Evolutionary conservation across 495 filamentous ascomycete species (phyloP).

Genomic region (Cryomyces minteri): DNA sequence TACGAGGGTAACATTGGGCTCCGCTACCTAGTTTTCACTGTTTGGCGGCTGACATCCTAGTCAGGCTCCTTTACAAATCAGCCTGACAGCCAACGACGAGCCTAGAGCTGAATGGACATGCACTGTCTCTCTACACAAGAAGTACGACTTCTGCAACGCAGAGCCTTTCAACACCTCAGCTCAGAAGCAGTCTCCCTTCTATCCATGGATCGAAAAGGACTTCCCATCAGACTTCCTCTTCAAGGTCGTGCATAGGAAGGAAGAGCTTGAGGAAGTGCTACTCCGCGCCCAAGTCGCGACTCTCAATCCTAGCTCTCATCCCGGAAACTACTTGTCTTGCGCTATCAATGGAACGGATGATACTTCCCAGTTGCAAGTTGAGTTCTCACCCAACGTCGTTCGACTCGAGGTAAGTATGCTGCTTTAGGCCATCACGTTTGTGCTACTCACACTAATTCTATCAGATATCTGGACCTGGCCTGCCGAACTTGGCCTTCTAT

Average conservation of each 20-base stretch:
- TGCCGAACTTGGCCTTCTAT: constrained; percentile 58
- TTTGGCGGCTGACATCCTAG: background rate
- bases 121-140: constrained; percentile 36
- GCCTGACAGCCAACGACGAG: constrained; percentile 33
- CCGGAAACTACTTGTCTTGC: constrained; percentile 30
- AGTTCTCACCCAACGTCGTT: constrained; percentile 66
- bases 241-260: constrained; percentile 19
- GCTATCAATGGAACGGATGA: constrained; percentile 16
- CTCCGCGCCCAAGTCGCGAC: constrained; percentile 55
- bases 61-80: constrained; percentile 55
- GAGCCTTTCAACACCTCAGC: constrained; percentile 9
- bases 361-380: constrained; percentile 23
- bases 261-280: constrained; percentile 38
- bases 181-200: constrained; percentile 17
- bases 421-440: background rate
- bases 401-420: constrained; percentile 28
- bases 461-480: constrained; percentile 40
- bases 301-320: constrained; percentile 34
- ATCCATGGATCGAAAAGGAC: constrained; percentile 25
- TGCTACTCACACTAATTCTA: background rate
- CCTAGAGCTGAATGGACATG: constrained; percentile 36
- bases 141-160: constrained; percentile 21
- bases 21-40: background rate
- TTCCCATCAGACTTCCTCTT: constrained; percentile 24
- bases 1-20: constrained; percentile 26